Conservation (phyloP, 371 early-diverging fungal genomes). For the Capillidium heterosporum region DNA sequence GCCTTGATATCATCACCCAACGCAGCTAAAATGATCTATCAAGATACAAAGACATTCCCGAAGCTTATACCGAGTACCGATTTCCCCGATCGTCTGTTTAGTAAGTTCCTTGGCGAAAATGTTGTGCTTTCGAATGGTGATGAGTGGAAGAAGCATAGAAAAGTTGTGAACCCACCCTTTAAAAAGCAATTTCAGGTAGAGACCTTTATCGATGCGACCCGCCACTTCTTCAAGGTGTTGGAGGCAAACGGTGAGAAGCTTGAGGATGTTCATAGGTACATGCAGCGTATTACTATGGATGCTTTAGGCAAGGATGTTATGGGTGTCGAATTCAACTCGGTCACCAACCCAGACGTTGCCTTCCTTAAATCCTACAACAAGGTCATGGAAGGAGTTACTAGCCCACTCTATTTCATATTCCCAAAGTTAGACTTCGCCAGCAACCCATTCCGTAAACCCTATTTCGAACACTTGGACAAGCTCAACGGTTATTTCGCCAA, state of each 20-base stretch:
- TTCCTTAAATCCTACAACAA: neutral
- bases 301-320: neutral
- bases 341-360: neutral
- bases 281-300: constrained; percentile 4
- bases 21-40: neutral
- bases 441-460: neutral
- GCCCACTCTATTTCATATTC: neutral
- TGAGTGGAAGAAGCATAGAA: constrained; percentile 14
- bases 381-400: neutral
- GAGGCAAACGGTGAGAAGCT: constrained; percentile 9
- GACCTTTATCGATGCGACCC: neutral
- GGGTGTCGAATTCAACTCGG: neutral
- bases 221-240: neutral
- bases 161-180: constrained; percentile 12
- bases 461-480: neutral
- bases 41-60: neutral
- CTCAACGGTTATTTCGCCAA: neutral
- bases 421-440: neutral
- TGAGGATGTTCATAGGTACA: constrained; percentile 12
- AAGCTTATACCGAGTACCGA: neutral
- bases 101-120: constrained; percentile 10
- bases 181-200: constrained; percentile 6
- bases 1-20: neutral
- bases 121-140: constrained; percentile 8
- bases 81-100: neutral